Evolutionary conservation across 1,139 yeast species (phyloP).

Genomic region (Saccharomycopsis crataegensis): DNA sequence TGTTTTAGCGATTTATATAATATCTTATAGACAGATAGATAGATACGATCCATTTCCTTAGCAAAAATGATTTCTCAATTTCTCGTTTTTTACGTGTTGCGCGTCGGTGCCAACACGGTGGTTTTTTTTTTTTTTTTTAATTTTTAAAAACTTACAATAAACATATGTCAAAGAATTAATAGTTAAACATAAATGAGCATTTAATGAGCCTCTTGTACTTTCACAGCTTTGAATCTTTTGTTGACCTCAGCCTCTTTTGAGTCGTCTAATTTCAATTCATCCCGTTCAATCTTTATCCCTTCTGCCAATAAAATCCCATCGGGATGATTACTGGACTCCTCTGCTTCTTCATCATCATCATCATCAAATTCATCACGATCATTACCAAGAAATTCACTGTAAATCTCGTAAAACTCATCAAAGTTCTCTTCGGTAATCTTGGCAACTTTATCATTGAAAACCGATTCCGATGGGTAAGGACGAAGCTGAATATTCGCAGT

Average conservation of each 20-base stretch:
- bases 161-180: neutral
- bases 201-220: neutral
- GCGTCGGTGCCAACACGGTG: neutral
- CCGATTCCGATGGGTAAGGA: slow-evolving; percentile 58
- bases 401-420: slow-evolving; percentile 33
- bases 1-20: neutral
- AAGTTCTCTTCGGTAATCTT: slow-evolving; percentile 35
- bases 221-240: slow-evolving; percentile 4
- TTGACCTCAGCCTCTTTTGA: slow-evolving; percentile 6
- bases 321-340: neutral
- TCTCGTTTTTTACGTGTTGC: neutral
- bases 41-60: neutral
- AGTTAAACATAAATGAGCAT: neutral
- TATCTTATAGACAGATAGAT: neutral
- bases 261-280: slow-evolving; percentile 13
- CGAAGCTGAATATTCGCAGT: slow-evolving; percentile 52
- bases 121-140: neutral
- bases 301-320: slow-evolving; percentile 15
- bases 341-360: slow-evolving; percentile 40
- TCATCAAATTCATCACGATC: slow-evolving; percentile 48
- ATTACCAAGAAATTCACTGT: slow-evolving; percentile 22
- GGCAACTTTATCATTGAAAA: slow-evolving; percentile 37
- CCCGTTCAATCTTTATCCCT: slow-evolving; percentile 13
- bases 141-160: neutral
- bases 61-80: neutral